Conservation (phyloP, 176 grass and related monocot species). For the Paspalum vaginatum region DNA sequence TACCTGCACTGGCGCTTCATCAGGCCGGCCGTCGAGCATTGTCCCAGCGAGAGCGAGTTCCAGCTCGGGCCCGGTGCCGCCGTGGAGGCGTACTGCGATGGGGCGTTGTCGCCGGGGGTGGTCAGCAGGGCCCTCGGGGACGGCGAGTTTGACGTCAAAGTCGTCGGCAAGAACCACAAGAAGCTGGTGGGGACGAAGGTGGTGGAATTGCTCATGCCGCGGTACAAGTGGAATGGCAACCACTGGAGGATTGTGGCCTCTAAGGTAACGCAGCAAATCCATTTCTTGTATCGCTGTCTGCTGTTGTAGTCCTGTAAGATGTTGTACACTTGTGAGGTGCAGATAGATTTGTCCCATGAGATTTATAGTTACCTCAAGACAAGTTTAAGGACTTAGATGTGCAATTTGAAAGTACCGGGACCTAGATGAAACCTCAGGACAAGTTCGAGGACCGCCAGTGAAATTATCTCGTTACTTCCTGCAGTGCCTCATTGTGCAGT, state of each 20-base stretch:
- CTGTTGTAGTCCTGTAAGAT: not conserved
- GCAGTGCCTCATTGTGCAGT: not conserved
- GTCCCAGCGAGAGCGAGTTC: slow-evolving; percentile 26
- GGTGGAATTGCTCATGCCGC: slow-evolving; percentile 40
- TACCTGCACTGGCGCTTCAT: slow-evolving; percentile 64
- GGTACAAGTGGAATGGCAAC: slow-evolving; percentile 56
- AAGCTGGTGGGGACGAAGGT: slow-evolving; percentile 32
- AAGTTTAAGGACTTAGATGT: no score
- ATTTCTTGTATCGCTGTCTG: not conserved
- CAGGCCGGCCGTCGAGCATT: slow-evolving; percentile 38
- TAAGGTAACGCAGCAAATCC: slow-evolving; percentile 27
- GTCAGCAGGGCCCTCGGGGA: slow-evolving; percentile 23
- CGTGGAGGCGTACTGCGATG: slow-evolving; percentile 54
- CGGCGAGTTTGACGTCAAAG: slow-evolving; percentile 29
- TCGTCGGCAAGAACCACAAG: not conserved
- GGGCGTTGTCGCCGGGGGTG: slow-evolving; percentile 49
- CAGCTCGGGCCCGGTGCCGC: not conserved
- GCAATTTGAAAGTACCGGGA: no score
- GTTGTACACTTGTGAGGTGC: not conserved
- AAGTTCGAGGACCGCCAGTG: no score
- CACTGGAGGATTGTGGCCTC: slow-evolving; percentile 37
- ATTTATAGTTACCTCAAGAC: no score
- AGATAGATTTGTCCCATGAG: no score
- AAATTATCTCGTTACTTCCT: no score
- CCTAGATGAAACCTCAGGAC: no score